These are phyloP conservation scores for Paraconiothyrium sp. DNA, from an alignment of 2,329 filamentous ascomycete genomes.

Conservation along the genomic window DNA sequence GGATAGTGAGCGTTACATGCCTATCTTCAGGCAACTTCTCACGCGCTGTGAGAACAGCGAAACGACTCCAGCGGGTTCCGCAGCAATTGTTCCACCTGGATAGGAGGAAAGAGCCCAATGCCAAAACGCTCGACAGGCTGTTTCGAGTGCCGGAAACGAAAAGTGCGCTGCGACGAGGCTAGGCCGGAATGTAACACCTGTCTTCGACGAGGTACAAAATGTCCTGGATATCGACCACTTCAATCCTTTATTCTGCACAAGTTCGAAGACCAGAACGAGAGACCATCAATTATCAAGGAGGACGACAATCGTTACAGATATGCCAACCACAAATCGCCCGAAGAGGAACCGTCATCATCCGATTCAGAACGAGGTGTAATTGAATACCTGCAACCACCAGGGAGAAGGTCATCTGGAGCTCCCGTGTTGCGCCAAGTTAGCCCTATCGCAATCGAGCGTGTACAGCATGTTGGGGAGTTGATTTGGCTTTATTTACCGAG, in stretches of 20 bases:
- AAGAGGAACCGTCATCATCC: conserved; percentile 14
- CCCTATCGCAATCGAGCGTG: conserved; percentile 45
- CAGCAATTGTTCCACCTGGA: background rate
- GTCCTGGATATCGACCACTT: conserved; percentile 47
- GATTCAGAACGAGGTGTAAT: conserved; percentile 18
- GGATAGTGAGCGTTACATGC: background rate
- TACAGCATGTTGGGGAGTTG: conserved; percentile 46
- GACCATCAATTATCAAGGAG: conserved; percentile 44
- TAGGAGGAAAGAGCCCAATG: conserved; percentile 28
- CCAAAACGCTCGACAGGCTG: conserved; percentile 49
- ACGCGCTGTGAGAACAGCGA: background rate
- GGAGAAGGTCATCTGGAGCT: conserved; percentile 27
- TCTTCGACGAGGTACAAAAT: conserved; percentile 46
- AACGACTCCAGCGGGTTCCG: background rate
- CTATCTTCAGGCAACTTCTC: background rate
- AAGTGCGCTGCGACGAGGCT: conserved; percentile 49
- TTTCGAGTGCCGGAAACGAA: conserved; percentile 50
- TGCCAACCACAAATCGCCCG: conserved; percentile 30
- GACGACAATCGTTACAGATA: conserved; percentile 47
- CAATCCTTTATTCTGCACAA: conserved; percentile 49
- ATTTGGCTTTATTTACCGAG: conserved; percentile 44
- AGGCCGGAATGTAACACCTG: conserved; percentile 49
- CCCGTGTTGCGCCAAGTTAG: conserved; percentile 44
- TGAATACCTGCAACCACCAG: conserved; percentile 23
- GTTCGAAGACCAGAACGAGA: conserved; percentile 40